Conservation (phyloP, 306 rosid genomes). For the Vigna unguiculata region DNA sequence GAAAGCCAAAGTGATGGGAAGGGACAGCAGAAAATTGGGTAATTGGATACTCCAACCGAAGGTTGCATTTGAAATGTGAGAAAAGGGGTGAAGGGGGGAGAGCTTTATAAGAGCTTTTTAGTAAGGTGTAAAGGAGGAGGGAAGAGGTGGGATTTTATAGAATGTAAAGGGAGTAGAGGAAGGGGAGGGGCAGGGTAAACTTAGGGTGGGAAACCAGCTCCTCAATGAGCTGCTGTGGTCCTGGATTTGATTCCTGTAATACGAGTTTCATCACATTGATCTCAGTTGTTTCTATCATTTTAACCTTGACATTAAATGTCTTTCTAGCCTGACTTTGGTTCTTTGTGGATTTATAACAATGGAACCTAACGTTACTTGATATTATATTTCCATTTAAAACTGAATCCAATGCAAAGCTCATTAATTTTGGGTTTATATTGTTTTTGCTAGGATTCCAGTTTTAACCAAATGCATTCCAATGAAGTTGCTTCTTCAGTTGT, state of each 20-base stretch:
- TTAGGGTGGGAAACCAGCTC: background rate
- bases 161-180: conserved; percentile 3
- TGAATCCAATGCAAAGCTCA: conserved; percentile 29
- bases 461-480: conserved; percentile 62
- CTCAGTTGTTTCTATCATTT: conserved; percentile 22
- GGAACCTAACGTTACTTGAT: conserved; percentile 14
- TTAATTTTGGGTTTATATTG: conserved; percentile 43
- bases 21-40: background rate
- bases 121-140: background rate
- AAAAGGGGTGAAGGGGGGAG: background rate
- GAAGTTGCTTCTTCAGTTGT: conserved; percentile 69
- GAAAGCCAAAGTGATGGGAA: background rate
- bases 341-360: conserved; percentile 29
- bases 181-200: background rate
- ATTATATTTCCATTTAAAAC: conserved; percentile 35
- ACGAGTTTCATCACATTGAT: background rate
- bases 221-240: background rate
- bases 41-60: too few relatives aligned
- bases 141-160: background rate
- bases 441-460: conserved; percentile 64
- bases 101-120: background rate
- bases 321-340: conserved; percentile 36
- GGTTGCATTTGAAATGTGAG: background rate
- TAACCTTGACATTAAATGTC: conserved; percentile 19
- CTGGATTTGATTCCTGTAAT: conserved; percentile 20